A percentile compares a stretch with the other conserved stretches of the same genome.
Conservation (phyloP, 352 stramenopile species). For the Pythium periplocum region DNA sequence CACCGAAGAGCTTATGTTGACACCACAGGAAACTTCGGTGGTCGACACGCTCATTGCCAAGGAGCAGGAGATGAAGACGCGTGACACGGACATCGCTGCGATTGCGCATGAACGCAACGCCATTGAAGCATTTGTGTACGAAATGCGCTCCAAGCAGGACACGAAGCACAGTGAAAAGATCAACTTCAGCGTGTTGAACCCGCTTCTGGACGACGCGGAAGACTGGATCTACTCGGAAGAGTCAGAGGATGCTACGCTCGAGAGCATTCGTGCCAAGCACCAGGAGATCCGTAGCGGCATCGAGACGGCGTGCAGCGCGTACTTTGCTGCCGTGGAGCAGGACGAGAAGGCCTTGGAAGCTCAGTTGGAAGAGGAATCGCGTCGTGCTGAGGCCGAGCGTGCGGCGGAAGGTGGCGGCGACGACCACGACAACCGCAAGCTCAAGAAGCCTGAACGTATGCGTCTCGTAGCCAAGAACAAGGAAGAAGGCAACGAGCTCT, state of each 20-base stretch:
- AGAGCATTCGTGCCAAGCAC: constrained; percentile 41
- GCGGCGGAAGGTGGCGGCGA: constrained; percentile 72
- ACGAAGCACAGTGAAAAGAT: constrained; percentile 75
- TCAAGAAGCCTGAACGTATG: constrained; percentile 92
- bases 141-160: constrained; percentile 79
- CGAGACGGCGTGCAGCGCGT: constrained; percentile 38
- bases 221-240: constrained; percentile 92
- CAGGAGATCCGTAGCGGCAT: constrained; percentile 55
- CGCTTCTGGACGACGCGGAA: constrained; percentile 76
- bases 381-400: constrained; percentile 66
- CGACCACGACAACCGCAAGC: constrained; percentile 90
- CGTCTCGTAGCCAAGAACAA: constrained; percentile 94
- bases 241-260: constrained; percentile 63
- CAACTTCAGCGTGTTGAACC: constrained; percentile 45
- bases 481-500: constrained; percentile 93
- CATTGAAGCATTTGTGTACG: constrained; percentile 89
- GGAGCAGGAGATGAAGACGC: constrained; percentile 67
- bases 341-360: constrained; percentile 64
- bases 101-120: constrained; percentile 85
- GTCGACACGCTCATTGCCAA: constrained; percentile 35
- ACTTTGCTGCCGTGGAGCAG: constrained; percentile 62
- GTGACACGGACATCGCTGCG: constrained; percentile 58
- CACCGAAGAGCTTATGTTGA: constrained; percentile 10
- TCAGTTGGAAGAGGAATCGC: constrained; percentile 71
- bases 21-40: constrained; percentile 20